phyloP scores from a whole-genome alignment of 441 rosid genomes.

The Mallotus japonicus region DNA sequence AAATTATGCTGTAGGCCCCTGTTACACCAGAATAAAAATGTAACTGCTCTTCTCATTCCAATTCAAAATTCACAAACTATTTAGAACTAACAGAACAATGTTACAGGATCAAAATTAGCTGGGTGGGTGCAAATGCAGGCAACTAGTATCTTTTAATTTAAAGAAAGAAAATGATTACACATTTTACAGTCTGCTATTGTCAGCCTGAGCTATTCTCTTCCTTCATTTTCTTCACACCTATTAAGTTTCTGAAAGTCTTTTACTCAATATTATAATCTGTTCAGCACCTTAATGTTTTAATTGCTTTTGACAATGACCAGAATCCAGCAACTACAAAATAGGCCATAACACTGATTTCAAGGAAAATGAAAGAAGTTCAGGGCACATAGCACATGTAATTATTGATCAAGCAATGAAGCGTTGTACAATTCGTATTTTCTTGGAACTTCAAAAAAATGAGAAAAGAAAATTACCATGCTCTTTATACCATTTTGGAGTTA shows the following conservation, averaged over 20 bases:
- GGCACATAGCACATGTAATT: background rate
- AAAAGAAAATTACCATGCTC: slow-evolving; percentile 60
- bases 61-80: background rate
- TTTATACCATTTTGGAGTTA: slow-evolving; percentile 87
- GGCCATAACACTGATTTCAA: background rate
- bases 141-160: background rate
- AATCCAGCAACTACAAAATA: background rate
- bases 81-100: background rate
- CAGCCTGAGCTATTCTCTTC: background rate
- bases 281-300: background rate
- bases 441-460: background rate
- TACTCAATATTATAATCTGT: background rate
- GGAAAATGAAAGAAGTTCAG: background rate
- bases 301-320: background rate
- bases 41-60: background rate
- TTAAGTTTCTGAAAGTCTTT: background rate
- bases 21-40: too few species aligned
- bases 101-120: background rate
- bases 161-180: background rate
- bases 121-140: background rate
- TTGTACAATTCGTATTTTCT: background rate
- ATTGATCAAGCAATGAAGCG: background rate
- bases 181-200: background rate
- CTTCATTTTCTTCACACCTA: background rate
- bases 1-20: too few species aligned